phyloP scores from a whole-genome alignment of 805 yeast species.

The Candida wancherniae region DNA sequence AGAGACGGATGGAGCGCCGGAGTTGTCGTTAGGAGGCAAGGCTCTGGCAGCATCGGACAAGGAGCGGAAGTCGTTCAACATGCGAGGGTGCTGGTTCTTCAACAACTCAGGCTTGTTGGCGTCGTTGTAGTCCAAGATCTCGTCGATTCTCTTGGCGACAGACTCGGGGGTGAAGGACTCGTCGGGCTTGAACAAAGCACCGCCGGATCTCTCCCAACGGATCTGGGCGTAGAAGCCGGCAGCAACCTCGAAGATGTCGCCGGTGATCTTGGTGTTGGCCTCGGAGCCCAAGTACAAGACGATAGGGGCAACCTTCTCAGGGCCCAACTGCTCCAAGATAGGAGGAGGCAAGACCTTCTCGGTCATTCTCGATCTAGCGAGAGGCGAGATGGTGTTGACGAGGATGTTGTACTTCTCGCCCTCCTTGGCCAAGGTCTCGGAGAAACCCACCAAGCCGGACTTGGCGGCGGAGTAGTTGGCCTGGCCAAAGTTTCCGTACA shows the following conservation, averaged over 20 bases:
- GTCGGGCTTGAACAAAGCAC: constrained; percentile 78
- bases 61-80: constrained; percentile 64
- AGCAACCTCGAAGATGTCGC: constrained; percentile 85
- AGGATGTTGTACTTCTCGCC: constrained; percentile 80
- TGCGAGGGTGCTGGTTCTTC: constrained; percentile 61
- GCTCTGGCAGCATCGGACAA: constrained; percentile 50
- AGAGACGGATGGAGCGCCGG: constrained; percentile 45
- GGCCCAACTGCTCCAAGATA: constrained; percentile 70
- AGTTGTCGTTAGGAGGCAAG: constrained; percentile 47
- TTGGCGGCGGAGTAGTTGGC: constrained; percentile 94
- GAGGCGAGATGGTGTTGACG: constrained; percentile 86
- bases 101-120: constrained; percentile 46
- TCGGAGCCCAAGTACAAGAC: constrained; percentile 78
- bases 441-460: constrained; percentile 81
- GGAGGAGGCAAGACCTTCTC: constrained; percentile 85
- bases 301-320: constrained; percentile 89
- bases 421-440: constrained; percentile 93
- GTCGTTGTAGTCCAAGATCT: constrained; percentile 59
- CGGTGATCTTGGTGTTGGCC: constrained; percentile 46
- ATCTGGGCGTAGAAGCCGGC: constrained; percentile 91
- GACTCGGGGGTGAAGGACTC: constrained; percentile 79
- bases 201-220: constrained; percentile 92
- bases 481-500: constrained; percentile 96
- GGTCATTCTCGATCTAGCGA: constrained; percentile 96
- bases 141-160: constrained; percentile 60